Percentiles rank a stretch among this genome's conserved stretches.
Conservation (phyloP, 768 basidiomycete genomes). For the Lenzites betulinus region DNA sequence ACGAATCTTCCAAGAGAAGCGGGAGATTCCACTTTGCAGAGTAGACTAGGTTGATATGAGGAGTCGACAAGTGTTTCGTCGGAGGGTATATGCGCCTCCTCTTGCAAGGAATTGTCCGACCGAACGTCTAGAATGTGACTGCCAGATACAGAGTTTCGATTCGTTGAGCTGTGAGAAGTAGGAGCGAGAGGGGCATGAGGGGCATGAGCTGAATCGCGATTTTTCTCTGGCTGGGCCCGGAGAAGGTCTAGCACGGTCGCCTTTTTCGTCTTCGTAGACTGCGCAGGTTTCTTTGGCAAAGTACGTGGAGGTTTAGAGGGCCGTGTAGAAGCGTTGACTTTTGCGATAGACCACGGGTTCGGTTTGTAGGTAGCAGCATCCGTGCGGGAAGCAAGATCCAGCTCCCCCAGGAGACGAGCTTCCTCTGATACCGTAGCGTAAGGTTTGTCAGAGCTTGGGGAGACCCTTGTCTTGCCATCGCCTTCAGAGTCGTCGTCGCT, state of each 20-base stretch:
- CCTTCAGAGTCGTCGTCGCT: constrained; percentile 27
- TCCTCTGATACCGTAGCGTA: constrained; percentile 27
- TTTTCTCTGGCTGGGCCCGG: not conserved
- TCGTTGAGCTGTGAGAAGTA: not conserved
- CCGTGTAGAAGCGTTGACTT: constrained; percentile 66
- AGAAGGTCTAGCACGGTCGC: constrained; percentile 3
- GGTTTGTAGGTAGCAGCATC: constrained; percentile 68
- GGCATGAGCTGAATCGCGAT: too few species aligned
- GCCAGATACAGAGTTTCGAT: not conserved
- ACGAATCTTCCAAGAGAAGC: not conserved
- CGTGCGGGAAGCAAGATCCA: constrained; percentile 61
- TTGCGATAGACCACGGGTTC: constrained; percentile 82
- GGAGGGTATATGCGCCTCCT: constrained; percentile 18
- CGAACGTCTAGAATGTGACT: too few species aligned
- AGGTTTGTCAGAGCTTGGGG: not conserved
- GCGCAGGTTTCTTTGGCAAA: not conserved
- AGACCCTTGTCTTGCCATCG: not conserved
- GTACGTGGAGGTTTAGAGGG: not conserved
- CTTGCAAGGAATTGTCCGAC: not conserved
- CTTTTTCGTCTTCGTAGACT: not conserved
- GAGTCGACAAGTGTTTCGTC: constrained; percentile 20
- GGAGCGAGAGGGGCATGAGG: not conserved
- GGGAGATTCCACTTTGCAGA: not conserved
- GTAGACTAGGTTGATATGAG: not conserved
- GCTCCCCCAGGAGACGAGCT: constrained; percentile 41